Evolutionary conservation across 148 eudicot genomes (phyloP).

Genomic region (Heliosperma pusillum): DNA sequence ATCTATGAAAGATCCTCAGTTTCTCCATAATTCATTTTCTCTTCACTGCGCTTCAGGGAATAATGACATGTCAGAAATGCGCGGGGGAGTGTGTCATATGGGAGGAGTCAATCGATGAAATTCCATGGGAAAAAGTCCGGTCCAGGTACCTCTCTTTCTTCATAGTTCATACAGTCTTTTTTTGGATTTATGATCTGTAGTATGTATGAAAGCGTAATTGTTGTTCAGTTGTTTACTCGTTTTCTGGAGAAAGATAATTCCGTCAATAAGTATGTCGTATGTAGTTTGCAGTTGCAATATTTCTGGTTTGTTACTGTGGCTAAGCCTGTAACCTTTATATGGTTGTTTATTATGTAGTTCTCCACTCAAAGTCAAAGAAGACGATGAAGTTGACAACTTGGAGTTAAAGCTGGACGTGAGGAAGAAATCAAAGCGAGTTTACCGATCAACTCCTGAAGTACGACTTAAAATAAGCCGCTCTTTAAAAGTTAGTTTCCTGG

Average conservation of each 20-base stretch:
- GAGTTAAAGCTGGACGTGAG: conserved; percentile 55
- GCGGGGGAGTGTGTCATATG: conserved; percentile 90
- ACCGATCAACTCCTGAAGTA: conserved; percentile 77
- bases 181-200: background rate
- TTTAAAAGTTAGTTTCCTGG: conserved; percentile 64
- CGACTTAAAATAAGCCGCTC: conserved; percentile 90
- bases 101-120: conserved; percentile 93
- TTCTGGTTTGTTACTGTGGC: background rate
- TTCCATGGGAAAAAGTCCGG: conserved; percentile 95
- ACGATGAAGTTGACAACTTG: conserved; percentile 86
- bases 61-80: conserved; percentile 67
- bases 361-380: conserved; percentile 89
- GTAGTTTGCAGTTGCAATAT: conserved; percentile 1
- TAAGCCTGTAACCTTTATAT: background rate
- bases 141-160: conserved; percentile 46
- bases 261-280: no score
- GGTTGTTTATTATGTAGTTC: conserved; percentile 49
- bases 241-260: no score
- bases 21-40: background rate
- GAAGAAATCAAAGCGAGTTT: conserved; percentile 75
- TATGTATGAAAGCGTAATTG: background rate
- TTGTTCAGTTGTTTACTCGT: background rate
- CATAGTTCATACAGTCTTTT: background rate
- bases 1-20: background rate
- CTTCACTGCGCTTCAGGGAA: conserved; percentile 52